phyloP scores from a whole-genome alignment of 2,329 filamentous ascomycete species.

The Cyphellophora europaea region DNA sequence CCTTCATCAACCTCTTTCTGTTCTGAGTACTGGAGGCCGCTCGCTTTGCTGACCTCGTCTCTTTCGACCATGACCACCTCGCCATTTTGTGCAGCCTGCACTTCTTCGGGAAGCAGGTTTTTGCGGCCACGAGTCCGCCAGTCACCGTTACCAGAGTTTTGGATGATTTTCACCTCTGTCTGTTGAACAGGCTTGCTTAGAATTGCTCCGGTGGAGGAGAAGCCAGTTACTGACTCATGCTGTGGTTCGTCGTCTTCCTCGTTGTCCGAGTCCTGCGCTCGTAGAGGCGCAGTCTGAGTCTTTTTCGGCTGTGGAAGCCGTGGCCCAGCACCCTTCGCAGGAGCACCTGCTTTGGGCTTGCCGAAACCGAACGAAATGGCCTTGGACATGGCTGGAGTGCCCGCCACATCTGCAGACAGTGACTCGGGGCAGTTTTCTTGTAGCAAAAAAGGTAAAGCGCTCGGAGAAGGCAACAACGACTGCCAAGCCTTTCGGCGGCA shows the following conservation, averaged over 20 bases:
- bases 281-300: neutral
- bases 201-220: slow-evolving; percentile 40
- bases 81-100: slow-evolving; percentile 33
- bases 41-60: slow-evolving; percentile 42
- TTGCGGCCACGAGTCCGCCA: slow-evolving; percentile 37
- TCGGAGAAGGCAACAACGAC: no score
- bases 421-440: no score
- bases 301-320: slow-evolving; percentile 1
- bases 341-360: slow-evolving; percentile 12
- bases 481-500: no score
- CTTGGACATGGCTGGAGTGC: slow-evolving; percentile 19
- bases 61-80: slow-evolving; percentile 33
- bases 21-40: slow-evolving; percentile 44
- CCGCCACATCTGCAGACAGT: no score
- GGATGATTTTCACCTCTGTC: slow-evolving; percentile 44
- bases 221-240: slow-evolving; percentile 43
- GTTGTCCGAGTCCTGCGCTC: slow-evolving; percentile 45
- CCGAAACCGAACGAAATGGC: slow-evolving; percentile 19
- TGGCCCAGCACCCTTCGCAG: slow-evolving; percentile 1
- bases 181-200: slow-evolving; percentile 26
- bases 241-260: slow-evolving; percentile 20
- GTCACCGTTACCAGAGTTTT: slow-evolving; percentile 51
- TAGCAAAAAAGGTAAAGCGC: no score
- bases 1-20: slow-evolving; percentile 1
- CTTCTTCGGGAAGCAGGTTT: slow-evolving; percentile 50